Evolutionary conservation across 2,329 filamentous ascomycete species (phyloP), one percentile per base, ranked within the genome.

Genomic region (Apiospora kogelbergensis): DNA sequence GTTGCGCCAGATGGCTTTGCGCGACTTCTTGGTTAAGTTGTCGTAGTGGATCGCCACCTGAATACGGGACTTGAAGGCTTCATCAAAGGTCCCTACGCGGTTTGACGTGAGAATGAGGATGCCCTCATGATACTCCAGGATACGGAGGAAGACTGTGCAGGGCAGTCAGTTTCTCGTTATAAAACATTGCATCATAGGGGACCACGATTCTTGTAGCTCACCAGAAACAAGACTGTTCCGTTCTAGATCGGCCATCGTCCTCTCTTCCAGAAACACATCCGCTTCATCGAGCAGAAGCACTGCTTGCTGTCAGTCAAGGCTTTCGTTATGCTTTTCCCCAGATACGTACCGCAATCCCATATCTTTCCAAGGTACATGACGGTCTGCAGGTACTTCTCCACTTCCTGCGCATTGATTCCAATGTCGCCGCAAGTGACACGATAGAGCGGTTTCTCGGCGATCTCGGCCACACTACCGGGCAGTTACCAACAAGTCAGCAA

Each of bases 31-130:
- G 3, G 68, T 44, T 9, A 76, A 46, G 20, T 46, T 53, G 1
- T 69, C 65, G 65, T 72, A 72, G n/a, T 57, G 68, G 2, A 73
- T 30, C 15, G 69, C 63, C 20, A 72, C 24, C 15, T 69, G 71
- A 15, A 72, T 70, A 5, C 70, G 68, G 2, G 69, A 72, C 37
- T 71, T 68, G 67, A 73, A 72, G 2, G 71, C 71, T 24, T 71
- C 70, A 26, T 73, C 69, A 22, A 73, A 72, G 1, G 68, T 72
- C 1, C 67, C 67, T 6, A 72, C 70, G 0, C 80, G 78, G 30
- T 81, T 80, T 15, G 78, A 77, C 5, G 82, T 83, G 0, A 83
- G 74, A 68, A 82, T 78, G 3, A 80, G 73, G 66, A 83, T 79
- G 63, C 81, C 81, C 17, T 77, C 71, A 67, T 81, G 81, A 70